Evolutionary conservation across 768 basidiomycete genomes (phyloP).

Genomic region (Fomitopsis serialis): DNA sequence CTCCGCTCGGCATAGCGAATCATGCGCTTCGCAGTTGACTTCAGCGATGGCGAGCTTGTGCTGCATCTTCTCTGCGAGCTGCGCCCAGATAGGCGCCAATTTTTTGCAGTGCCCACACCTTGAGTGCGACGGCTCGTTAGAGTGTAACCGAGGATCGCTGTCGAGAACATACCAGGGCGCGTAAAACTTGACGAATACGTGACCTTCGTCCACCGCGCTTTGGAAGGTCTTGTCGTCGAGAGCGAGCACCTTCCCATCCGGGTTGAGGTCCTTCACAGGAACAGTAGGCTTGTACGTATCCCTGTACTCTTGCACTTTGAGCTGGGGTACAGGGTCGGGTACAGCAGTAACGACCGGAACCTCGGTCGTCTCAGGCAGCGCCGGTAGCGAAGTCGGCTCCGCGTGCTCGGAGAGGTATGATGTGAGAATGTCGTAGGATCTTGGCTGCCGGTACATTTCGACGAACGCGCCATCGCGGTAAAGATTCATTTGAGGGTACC

Average conservation of each 20-base stretch:
- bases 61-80: slow-evolving; percentile 68
- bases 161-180: slow-evolving; percentile 68
- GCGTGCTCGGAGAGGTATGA: slow-evolving; percentile 48
- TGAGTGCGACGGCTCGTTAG: background rate
- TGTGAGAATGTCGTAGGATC: slow-evolving; percentile 50
- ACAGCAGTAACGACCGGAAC: slow-evolving; percentile 15
- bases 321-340: slow-evolving; percentile 27
- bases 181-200: slow-evolving; percentile 74
- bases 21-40: slow-evolving; percentile 83
- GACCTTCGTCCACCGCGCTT: slow-evolving; percentile 38
- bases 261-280: slow-evolving; percentile 25
- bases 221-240: slow-evolving; percentile 45
- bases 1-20: slow-evolving; percentile 57
- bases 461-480: slow-evolving; percentile 62
- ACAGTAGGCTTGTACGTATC: slow-evolving; percentile 17
- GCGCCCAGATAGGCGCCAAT: slow-evolving; percentile 75
- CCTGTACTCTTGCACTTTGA: slow-evolving; percentile 22
- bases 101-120: slow-evolving; percentile 97
- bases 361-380: slow-evolving; percentile 23
- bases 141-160: too few relatives aligned
- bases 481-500: slow-evolving; percentile 74
- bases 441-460: slow-evolving; percentile 47
- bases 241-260: slow-evolving; percentile 32
- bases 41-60: slow-evolving; percentile 73
- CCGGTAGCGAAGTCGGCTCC: slow-evolving; percentile 17